These are phyloP conservation scores for Debaryomyces fabryi DNA, from an alignment of 1,139 yeast species.

Conservation along the genomic window DNA sequence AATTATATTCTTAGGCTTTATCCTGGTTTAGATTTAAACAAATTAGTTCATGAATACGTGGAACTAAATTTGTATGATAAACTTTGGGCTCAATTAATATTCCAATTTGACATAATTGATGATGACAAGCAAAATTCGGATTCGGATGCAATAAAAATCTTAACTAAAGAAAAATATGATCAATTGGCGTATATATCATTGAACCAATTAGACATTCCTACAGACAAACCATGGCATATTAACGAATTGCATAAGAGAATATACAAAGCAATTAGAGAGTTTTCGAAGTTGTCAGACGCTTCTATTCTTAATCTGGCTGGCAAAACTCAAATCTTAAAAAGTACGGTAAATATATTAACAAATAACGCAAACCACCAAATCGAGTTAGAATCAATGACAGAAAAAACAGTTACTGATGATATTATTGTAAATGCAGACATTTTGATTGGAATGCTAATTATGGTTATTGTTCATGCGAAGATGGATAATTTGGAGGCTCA, in stretches of 20 bases:
- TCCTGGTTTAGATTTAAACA: conserved; percentile 55
- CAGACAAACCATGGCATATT: conserved; percentile 39
- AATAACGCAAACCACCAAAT: conserved; percentile 15
- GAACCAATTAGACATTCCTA: conserved; percentile 70
- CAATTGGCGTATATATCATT: conserved; percentile 58
- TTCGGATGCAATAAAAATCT: conserved; percentile 31
- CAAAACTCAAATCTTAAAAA: conserved; percentile 56
- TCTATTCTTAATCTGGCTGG: conserved; percentile 51
- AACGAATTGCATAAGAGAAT: conserved; percentile 53
- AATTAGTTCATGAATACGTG: conserved; percentile 66
- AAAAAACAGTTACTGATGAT: conserved; percentile 16
- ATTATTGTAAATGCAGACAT: conserved; percentile 69
- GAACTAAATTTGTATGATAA: conserved; percentile 68
- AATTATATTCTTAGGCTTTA: conserved; percentile 34
- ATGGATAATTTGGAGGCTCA: conserved; percentile 64
- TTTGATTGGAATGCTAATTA: conserved; percentile 67
- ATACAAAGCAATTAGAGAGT: conserved; percentile 53
- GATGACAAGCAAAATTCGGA: conserved; percentile 32
- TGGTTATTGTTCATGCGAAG: conserved; percentile 69
- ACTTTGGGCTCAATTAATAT: conserved; percentile 57
- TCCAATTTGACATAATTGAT: conserved; percentile 38
- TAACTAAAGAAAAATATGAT: conserved; percentile 40
- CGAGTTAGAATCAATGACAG: conserved; percentile 1
- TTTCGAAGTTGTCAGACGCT: conserved; percentile 51
- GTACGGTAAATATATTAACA: conserved; percentile 58